These are phyloP conservation scores for Sporodiniella umbellata DNA, from an alignment of 371 early-diverging fungal genomes.

Conservation along the genomic window DNA sequence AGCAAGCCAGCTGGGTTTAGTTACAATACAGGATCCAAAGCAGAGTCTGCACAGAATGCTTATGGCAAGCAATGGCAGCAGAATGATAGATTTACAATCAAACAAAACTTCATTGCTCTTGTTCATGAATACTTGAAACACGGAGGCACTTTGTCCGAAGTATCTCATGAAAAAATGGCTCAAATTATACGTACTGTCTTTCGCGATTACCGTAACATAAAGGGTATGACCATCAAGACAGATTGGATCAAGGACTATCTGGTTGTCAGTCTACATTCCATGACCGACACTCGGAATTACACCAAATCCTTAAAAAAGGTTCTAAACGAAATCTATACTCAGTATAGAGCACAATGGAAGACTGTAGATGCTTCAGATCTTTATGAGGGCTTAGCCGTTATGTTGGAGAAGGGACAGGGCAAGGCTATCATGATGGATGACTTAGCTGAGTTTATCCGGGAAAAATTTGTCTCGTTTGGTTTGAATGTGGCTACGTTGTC, in stretches of 20 bases:
- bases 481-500: constrained; percentile 35
- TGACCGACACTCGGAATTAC: constrained; percentile 36
- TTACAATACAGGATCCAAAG: not conserved
- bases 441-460: constrained; percentile 42
- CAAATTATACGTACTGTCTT: constrained; percentile 47
- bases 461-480: constrained; percentile 48
- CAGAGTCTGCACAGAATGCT: constrained; percentile 40
- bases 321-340: constrained; percentile 36
- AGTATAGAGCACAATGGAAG: constrained; percentile 50
- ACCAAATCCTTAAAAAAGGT: constrained; percentile 42
- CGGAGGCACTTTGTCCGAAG: constrained; percentile 47
- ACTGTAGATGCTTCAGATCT: constrained; percentile 51
- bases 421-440: constrained; percentile 40
- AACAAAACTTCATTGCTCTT: constrained; percentile 54
- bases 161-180: constrained; percentile 54
- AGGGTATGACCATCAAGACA: constrained; percentile 38
- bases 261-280: constrained; percentile 29
- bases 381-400: constrained; percentile 45
- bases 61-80: constrained; percentile 70
- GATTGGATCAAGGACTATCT: constrained; percentile 60
- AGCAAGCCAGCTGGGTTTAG: not conserved
- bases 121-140: constrained; percentile 47
- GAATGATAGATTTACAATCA: constrained; percentile 59
- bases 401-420: constrained; percentile 42
- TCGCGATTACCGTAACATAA: constrained; percentile 48